Evolutionary conservation across 2,329 filamentous ascomycete species (phyloP).

Genomic region (Cladosporium halotolerans): DNA sequence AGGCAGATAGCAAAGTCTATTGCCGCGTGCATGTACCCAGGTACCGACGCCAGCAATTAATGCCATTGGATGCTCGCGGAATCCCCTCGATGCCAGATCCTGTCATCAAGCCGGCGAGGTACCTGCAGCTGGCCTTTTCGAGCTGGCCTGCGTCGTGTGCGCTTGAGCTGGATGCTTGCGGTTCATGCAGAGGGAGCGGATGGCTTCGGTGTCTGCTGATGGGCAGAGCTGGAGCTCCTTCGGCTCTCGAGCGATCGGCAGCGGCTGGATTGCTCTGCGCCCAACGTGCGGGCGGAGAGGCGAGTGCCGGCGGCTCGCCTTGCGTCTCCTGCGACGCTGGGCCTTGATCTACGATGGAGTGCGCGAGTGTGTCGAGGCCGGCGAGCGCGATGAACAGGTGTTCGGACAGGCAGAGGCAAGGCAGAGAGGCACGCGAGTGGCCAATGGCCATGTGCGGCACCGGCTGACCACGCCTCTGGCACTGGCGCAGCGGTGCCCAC

Average conservation of each 20-base stretch:
- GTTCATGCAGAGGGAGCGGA: conserved; percentile 7
- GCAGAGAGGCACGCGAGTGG: conserved; percentile 4
- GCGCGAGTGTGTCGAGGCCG: neutral
- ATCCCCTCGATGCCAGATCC: conserved; percentile 3
- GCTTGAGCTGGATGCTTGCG: neutral
- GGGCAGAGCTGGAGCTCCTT: conserved; percentile 6
- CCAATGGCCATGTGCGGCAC: conserved; percentile 6
- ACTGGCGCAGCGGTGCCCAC: conserved; percentile 10
- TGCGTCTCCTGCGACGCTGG: neutral
- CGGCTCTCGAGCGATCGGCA: conserved; percentile 1
- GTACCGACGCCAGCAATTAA: neutral
- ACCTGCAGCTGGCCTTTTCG: conserved; percentile 10
- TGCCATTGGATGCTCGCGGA: neutral
- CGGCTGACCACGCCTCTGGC: conserved; percentile 1
- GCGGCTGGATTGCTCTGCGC: conserved; percentile 3
- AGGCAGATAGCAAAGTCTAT: neutral
- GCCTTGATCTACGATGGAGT: neutral
- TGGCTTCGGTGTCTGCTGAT: conserved; percentile 9
- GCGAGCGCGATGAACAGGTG: conserved; percentile 2
- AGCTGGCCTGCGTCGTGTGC: conserved; percentile 9
- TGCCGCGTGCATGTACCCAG: conserved; percentile 7
- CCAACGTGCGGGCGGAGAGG: neutral
- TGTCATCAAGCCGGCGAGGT: conserved; percentile 8
- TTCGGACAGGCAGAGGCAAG: conserved; percentile 1
- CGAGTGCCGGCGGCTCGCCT: neutral